These are phyloP conservation scores for Pythium sp. DNA, from an alignment of 352 stramenopile species.

Conservation along the genomic window DNA sequence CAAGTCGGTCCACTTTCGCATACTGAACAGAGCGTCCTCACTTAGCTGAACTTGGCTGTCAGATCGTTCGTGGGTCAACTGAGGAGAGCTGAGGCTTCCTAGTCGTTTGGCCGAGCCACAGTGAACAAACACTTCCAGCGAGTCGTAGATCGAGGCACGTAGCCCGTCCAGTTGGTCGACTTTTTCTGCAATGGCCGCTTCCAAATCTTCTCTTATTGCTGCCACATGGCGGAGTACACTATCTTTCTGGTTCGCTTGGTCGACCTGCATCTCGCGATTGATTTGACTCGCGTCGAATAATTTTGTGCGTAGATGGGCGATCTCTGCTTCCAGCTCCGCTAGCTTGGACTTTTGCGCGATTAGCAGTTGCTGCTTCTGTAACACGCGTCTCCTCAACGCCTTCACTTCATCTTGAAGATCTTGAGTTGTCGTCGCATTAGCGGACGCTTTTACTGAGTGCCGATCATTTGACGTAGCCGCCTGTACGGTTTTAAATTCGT, in stretches of 20 bases:
- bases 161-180: constrained; percentile 49
- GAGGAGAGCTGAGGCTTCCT: background rate
- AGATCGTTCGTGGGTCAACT: background rate
- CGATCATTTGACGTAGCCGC: background rate
- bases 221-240: constrained; percentile 11
- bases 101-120: constrained; percentile 16
- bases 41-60: background rate
- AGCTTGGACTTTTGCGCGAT: constrained; percentile 42
- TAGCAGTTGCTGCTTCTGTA: constrained; percentile 62
- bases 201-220: constrained; percentile 15
- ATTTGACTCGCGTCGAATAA: constrained; percentile 36
- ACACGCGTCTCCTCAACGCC: constrained; percentile 39
- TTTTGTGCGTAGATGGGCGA: constrained; percentile 31
- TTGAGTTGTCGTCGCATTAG: background rate
- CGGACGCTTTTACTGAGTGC: background rate
- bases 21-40: constrained; percentile 20
- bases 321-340: constrained; percentile 27
- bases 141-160: constrained; percentile 54
- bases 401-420: constrained; percentile 31
- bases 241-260: constrained; percentile 16
- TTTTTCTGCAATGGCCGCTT: constrained; percentile 16
- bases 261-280: constrained; percentile 37
- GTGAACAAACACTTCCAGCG: constrained; percentile 51
- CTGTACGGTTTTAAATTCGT: constrained; percentile 2
- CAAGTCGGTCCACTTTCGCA: constrained; percentile 48